Base-by-base conservation (phyloP, 2,329 filamentous ascomycete genomes). In the Anthostomella pinea region DNA sequence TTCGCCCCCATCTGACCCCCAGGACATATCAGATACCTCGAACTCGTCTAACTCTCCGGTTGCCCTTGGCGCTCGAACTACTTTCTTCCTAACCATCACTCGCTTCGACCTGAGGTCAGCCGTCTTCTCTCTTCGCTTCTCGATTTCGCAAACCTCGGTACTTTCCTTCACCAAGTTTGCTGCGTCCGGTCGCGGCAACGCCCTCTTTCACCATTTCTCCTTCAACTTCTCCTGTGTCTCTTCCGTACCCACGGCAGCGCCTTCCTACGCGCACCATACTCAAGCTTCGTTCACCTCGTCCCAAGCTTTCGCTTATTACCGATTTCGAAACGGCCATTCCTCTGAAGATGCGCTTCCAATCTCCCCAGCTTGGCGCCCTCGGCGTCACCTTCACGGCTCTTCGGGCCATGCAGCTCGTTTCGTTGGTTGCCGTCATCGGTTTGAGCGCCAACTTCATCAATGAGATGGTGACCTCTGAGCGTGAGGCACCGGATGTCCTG, bases 391-490 rank as follows among this genome's bases (percentile, higher is more conserved):
- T 94, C 68, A 80, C 86, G 40, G 69, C 80, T 49, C 77, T 84
- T 49, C 83, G 90, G 30, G 72, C 75, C 39, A 72, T 90, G 49
- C 82, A 94, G 59, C 73, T 79, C 41, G 65, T 85, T 45, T 79
- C 78, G 17, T 82, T 95, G 57, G 71, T 93, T 39, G 71, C 81
- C 40, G 80, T 93, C 49, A 83, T 95, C 48, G 87, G 88, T 29
- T 78, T 95, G 60, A 81, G 81, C 1, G 79, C 84, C 54, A 88
- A 90, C 63, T 94, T 95, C 64, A 82, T 95, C 54, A 73, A 81
- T 16, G 75, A 86, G 51, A 88, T 94, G 59, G 78, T 87, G 28
- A 67, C 71, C 27, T 75, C 72, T 15, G 74, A 81, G 45, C 75
- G 82, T 37, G 71, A 76, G 19, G 79, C 85, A 0, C 86, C 88